phyloP scores from a whole-genome alignment of 2,329 filamentous ascomycete genomes.

The Exophiala spinifera region DNA sequence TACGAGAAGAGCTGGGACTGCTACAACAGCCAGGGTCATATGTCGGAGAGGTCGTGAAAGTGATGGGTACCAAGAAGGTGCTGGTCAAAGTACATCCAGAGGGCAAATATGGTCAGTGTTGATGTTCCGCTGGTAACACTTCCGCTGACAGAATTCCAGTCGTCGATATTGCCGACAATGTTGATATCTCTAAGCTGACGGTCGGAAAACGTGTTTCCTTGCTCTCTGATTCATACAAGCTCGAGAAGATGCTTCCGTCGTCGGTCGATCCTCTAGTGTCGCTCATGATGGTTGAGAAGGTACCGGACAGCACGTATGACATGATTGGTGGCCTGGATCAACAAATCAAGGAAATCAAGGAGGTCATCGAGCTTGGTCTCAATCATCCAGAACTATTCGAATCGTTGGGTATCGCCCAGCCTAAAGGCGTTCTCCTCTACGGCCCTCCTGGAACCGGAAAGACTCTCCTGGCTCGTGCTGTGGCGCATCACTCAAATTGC shows the following conservation, averaged over 20 bases:
- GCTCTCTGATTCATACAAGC: slow-evolving; percentile 95
- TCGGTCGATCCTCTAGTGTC: slow-evolving; percentile 98
- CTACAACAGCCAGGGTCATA: slow-evolving; percentile 97
- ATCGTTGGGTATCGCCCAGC: slow-evolving; percentile 96
- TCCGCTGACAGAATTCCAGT: slow-evolving; percentile 54
- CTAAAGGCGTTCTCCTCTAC: slow-evolving; percentile 95
- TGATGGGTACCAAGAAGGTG: slow-evolving; percentile 99
- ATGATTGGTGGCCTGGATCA: slow-evolving; percentile 99
- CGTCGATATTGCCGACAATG: slow-evolving; percentile 89
- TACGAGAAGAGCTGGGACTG: slow-evolving; percentile 91
- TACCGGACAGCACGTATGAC: slow-evolving; percentile 98
- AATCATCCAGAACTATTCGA: slow-evolving; percentile 97
- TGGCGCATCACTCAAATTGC: slow-evolving; percentile 97
- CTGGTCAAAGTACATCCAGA: slow-evolving; percentile 98
- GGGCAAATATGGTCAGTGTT: slow-evolving; percentile 88
- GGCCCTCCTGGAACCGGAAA: slow-evolving; percentile 96
- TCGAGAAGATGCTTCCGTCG: slow-evolving; percentile 96
- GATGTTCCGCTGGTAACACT: slow-evolving; percentile 5
- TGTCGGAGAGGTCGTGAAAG: slow-evolving; percentile 99
- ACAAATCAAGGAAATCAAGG: slow-evolving; percentile 99
- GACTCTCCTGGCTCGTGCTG: slow-evolving; percentile 88
- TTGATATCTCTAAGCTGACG: slow-evolving; percentile 93
- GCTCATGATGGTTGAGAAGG: slow-evolving; percentile 99
- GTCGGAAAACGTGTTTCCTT: slow-evolving; percentile 96
- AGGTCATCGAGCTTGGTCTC: slow-evolving; percentile 96